A percentile compares a stretch with the other conserved stretches of the same genome.
These are phyloP conservation scores for Ophiostoma triangulosporum DNA, from an alignment of 2,329 filamentous ascomycete species.

Conservation along the genomic window DNA sequence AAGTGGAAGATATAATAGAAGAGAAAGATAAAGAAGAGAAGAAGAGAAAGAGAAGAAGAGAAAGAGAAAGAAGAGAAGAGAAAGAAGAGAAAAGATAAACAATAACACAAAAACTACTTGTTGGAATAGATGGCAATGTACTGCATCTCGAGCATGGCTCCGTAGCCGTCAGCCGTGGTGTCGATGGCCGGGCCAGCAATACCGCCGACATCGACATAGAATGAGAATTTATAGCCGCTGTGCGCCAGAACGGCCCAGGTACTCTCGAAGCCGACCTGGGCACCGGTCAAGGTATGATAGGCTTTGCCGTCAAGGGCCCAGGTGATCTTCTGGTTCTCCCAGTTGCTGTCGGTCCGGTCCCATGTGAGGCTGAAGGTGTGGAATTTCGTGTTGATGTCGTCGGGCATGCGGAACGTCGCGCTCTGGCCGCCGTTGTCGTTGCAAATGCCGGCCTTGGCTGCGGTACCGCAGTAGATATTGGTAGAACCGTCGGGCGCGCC, in stretches of 20 bases:
- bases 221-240: conserved; percentile 36
- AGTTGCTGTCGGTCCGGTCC: conserved; percentile 30
- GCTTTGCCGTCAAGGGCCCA: conserved; percentile 31
- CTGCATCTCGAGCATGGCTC: conserved; percentile 18
- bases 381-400: conserved; percentile 23
- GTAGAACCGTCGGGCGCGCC: conserved; percentile 32
- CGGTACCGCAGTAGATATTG: conserved; percentile 37
- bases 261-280: conserved; percentile 26
- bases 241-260: conserved; percentile 35
- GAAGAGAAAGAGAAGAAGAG: neutral
- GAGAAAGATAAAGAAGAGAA: neutral
- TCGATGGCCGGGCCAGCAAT: conserved; percentile 30
- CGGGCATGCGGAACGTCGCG: conserved; percentile 22
- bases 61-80: neutral
- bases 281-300: conserved; percentile 31
- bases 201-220: conserved; percentile 40
- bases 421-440: conserved; percentile 33
- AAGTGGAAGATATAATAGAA: conserved; percentile 1
- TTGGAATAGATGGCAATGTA: conserved; percentile 18
- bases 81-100: neutral
- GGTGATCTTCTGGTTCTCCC: conserved; percentile 31
- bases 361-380: conserved; percentile 36
- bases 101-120: neutral
- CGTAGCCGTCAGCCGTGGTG: conserved; percentile 15
- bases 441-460: conserved; percentile 32